These are phyloP conservation scores for Paratinospora sagittata DNA, from an alignment of 164 flowering plant species.

Conservation along the genomic window DNA sequence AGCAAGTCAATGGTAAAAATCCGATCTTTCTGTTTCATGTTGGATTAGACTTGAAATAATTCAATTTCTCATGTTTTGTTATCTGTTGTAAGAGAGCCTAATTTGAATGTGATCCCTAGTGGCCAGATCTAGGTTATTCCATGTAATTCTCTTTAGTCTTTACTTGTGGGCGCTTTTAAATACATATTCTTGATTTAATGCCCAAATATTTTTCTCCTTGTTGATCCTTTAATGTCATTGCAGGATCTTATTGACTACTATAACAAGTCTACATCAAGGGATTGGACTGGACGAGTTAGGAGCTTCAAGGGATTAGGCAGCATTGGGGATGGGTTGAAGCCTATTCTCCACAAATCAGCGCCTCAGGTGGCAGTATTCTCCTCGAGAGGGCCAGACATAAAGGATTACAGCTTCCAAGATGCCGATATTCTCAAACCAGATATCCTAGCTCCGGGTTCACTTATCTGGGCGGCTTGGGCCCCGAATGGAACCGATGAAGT, in stretches of 20 bases:
- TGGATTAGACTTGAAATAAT: not conserved
- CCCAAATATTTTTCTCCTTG: not conserved
- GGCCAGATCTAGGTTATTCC: not conserved
- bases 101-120: not conserved
- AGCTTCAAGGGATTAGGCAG: conserved; percentile 73
- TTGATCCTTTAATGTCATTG: conserved; percentile 10
- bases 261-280: conserved; percentile 71
- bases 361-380: conserved; percentile 93
- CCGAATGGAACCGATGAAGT: conserved; percentile 94
- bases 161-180: not conserved
- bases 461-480: conserved; percentile 98
- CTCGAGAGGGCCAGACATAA: conserved; percentile 91
- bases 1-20: conserved; percentile 62
- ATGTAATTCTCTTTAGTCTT: not conserved
- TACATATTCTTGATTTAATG: not conserved
- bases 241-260: conserved; percentile 90
- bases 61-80: not conserved
- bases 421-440: conserved; percentile 99
- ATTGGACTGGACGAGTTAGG: conserved; percentile 87
- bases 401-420: conserved; percentile 81
- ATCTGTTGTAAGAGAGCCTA: not conserved
- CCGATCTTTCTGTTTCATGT: not conserved
- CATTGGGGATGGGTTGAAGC: conserved; percentile 76
- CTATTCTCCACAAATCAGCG: conserved; percentile 81
- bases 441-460: conserved; percentile 94